These are phyloP conservation scores for Penicillium riverlandense DNA, from an alignment of 495 filamentous ascomycete species.

Conservation along the genomic window DNA sequence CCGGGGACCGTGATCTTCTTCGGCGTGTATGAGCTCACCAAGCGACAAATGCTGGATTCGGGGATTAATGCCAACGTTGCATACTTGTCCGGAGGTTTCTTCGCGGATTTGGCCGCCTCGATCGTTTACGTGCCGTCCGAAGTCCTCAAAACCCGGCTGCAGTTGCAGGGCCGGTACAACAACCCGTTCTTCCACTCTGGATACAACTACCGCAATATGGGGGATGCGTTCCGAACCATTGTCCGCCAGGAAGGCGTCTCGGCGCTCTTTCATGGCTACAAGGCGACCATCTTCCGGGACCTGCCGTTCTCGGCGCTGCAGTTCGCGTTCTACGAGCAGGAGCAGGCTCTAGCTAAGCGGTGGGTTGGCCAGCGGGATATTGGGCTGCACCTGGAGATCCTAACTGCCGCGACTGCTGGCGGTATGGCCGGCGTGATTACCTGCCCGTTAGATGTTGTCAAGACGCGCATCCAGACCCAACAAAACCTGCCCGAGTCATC, in stretches of 20 bases:
- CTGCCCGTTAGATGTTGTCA: constrained; percentile 94
- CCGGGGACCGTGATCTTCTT: constrained; percentile 94
- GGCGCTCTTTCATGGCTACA: constrained; percentile 90
- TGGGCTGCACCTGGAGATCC: constrained; percentile 74
- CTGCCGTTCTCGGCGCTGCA: constrained; percentile 92
- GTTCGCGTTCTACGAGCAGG: constrained; percentile 97
- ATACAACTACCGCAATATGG: constrained; percentile 82
- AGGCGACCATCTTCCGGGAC: constrained; percentile 87
- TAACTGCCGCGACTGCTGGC: constrained; percentile 86
- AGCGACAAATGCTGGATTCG: constrained; percentile 75
- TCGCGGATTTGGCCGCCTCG: constrained; percentile 87
- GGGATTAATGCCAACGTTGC: constrained; percentile 72
- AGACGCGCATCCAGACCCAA: constrained; percentile 96
- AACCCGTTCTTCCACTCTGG: constrained; percentile 89
- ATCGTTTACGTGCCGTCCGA: constrained; percentile 93
- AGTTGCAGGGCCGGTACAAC: constrained; percentile 90
- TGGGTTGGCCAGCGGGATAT: constrained; percentile 72
- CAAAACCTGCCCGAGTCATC: constrained; percentile 44
- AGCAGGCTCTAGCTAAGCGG: constrained; percentile 68
- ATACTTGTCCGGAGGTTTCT: constrained; percentile 80
- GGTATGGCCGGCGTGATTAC: constrained; percentile 92
- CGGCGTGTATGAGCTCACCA: constrained; percentile 92
- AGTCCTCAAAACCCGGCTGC: constrained; percentile 90
- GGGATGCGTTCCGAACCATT: constrained; percentile 78
- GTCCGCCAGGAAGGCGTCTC: constrained; percentile 70